Evolutionary conservation across 2,329 filamentous ascomycete genomes (phyloP), one percentile per base, ranked within the genome.

Genomic region (Xylariaceae sp.): DNA sequence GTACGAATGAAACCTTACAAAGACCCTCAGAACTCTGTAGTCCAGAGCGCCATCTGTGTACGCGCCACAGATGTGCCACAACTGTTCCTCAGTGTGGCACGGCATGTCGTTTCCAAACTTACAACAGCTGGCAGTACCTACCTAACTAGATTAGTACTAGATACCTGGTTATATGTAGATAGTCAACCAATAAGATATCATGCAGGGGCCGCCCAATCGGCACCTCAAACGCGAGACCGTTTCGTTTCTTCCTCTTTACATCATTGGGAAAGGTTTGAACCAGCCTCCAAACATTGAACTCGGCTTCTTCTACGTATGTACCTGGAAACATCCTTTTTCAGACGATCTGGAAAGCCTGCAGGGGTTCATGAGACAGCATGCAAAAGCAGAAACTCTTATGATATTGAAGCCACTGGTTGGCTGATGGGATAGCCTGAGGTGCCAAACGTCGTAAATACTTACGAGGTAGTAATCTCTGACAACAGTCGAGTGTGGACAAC

Each of bases 151-250:
- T n/a, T n/a, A n/a, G n/a, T n/a, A n/a, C n/a, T n/a, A n/a, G n/a
- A n/a, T n/a, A n/a, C n/a, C n/a, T n/a, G n/a, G n/a, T n/a, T n/a
- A n/a, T n/a, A n/a, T n/a, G n/a, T n/a, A n/a, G n/a, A n/a, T n/a
- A n/a, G 52, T 20, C 29, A 42, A 42, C 62, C 60, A 67, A 65
- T 66, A 1, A 55, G 37, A 54, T 6, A 1, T 18, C 14, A 44
- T 18, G 48, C 40, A 56, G 57, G 55, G 62, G 40, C n/a, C 7
- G 46, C 20, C 51, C 54, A 49, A 41, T 54, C 54, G 56, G 57
- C 48, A 66, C 51, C 59, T 68, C 67, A 70, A 70, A 70, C 67
- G 52, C 53, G 47, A 41, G 50, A 52, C 20, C 45, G 67, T 69
- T 68, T 70, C 67, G 66, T 70, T 68, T 67, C 60, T 14, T 48